These are phyloP conservation scores for Metarhizium rileyi DNA, from an alignment of 2,329 filamentous ascomycete genomes.

Conservation along the genomic window DNA sequence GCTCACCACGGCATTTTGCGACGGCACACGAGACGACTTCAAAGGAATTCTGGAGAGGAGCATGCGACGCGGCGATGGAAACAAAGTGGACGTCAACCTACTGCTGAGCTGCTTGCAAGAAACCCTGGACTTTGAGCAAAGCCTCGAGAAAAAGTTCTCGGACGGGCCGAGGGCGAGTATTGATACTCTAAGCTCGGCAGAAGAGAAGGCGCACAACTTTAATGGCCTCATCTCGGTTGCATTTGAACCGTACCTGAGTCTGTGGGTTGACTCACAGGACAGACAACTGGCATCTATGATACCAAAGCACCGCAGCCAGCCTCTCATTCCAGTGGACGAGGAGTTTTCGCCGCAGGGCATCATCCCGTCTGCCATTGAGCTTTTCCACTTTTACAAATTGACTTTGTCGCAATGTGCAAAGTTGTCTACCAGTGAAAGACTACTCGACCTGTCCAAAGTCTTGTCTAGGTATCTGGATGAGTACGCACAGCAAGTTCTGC, in stretches of 20 bases:
- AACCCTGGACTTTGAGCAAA: conserved; percentile 94
- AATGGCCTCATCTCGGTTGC: conserved; percentile 89
- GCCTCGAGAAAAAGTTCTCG: conserved; percentile 73
- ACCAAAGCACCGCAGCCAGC: conserved; percentile 76
- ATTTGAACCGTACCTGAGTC: conserved; percentile 90
- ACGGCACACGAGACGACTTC: conserved; percentile 91
- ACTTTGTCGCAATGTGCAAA: conserved; percentile 93
- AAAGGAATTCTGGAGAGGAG: conserved; percentile 84
- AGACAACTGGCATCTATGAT: conserved; percentile 76
- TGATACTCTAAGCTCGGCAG: conserved; percentile 74
- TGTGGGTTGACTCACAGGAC: conserved; percentile 97
- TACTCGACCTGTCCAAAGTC: conserved; percentile 75
- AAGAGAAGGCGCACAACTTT: conserved; percentile 69
- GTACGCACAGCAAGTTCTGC: conserved; percentile 86
- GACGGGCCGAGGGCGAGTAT: conserved; percentile 68
- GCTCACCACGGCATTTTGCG: conserved; percentile 85
- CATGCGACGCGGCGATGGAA: conserved; percentile 68
- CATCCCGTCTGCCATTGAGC: conserved; percentile 85
- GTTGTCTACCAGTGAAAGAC: conserved; percentile 77
- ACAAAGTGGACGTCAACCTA: conserved; percentile 80
- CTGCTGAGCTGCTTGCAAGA: conserved; percentile 85
- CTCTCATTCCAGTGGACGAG: conserved; percentile 71
- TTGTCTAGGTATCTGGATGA: conserved; percentile 91
- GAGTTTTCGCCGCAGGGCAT: conserved; percentile 88
- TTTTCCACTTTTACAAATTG: conserved; percentile 94